phyloP scores from a whole-genome alignment of 2,329 filamentous ascomycete species.

The Penicillium sp. region DNA sequence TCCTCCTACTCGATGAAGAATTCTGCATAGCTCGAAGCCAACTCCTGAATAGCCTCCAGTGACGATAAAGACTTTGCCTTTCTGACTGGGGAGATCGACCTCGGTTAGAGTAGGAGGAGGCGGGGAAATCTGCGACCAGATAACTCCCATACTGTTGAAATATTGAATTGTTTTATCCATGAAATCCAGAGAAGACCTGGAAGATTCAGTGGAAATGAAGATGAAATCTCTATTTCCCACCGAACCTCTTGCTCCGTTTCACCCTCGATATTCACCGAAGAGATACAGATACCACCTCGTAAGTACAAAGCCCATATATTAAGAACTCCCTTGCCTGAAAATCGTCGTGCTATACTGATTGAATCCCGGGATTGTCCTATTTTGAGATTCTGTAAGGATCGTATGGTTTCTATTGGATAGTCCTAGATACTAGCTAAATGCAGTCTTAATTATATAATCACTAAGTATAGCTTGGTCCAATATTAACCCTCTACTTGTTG shows the following conservation, averaged over 20 bases:
- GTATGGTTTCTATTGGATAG: too few relatives aligned
- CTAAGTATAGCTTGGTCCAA: too few relatives aligned
- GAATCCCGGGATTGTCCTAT: not conserved
- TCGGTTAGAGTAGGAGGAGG: slow-evolving; percentile 23
- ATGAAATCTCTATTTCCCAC: too few relatives aligned
- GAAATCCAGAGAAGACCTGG: too few relatives aligned
- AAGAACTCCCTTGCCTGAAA: not conserved
- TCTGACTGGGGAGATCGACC: slow-evolving; percentile 20
- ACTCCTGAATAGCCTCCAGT: slow-evolving; percentile 28
- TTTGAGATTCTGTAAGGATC: too few relatives aligned
- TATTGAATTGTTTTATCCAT: not conserved
- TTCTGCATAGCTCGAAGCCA: slow-evolving; percentile 25
- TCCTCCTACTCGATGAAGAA: slow-evolving; percentile 25
- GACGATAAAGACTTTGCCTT: slow-evolving; percentile 30
- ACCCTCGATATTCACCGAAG: not conserved
- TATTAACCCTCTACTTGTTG: too few relatives aligned
- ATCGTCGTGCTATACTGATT: too few relatives aligned
- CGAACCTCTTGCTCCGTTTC: not conserved
- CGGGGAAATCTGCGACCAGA: slow-evolving; percentile 25
- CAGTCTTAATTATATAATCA: too few relatives aligned
- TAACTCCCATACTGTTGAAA: slow-evolving; percentile 11
- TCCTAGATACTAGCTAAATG: too few relatives aligned
- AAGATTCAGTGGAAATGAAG: not conserved
- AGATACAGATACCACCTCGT: not conserved
- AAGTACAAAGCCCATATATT: not conserved